These are phyloP conservation scores for Aquilaria agallochum DNA, from an alignment of 441 rosid genomes.

Conservation along the genomic window DNA sequence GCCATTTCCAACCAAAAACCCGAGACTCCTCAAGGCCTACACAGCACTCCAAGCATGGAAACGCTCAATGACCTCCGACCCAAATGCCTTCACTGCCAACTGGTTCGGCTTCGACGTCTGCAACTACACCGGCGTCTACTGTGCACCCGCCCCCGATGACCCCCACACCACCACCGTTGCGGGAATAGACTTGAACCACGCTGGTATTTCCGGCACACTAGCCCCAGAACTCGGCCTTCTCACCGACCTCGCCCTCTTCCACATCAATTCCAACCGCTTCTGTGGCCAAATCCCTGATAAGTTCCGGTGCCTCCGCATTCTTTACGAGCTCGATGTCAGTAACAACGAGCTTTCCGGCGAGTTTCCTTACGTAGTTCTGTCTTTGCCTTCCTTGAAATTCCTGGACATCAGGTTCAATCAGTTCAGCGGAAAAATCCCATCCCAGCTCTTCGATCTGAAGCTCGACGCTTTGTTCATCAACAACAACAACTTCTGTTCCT, in stretches of 20 bases:
- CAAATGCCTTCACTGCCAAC: conserved; percentile 49
- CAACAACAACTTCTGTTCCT: conserved; percentile 58
- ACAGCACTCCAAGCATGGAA: conserved; percentile 81
- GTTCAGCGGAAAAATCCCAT: conserved; percentile 55
- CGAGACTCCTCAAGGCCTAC: conserved; percentile 65
- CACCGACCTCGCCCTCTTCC: conserved; percentile 71
- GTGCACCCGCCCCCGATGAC: conserved; percentile 62
- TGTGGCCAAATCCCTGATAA: conserved; percentile 52
- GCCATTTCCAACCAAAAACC: conserved; percentile 27
- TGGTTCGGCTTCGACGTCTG: conserved; percentile 83
- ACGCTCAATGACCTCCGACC: conserved; percentile 58
- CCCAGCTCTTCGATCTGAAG: conserved; percentile 48
- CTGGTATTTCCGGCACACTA: conserved; percentile 61
- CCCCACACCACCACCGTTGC: conserved; percentile 46
- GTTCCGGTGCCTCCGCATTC: conserved; percentile 40
- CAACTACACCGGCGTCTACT: conserved; percentile 75
- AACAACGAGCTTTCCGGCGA: conserved; percentile 59
- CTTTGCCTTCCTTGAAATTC: conserved; percentile 60
- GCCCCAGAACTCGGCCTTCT: conserved; percentile 75
- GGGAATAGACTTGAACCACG: conserved; percentile 78
- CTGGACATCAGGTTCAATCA: conserved; percentile 70
- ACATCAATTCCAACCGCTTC: conserved; percentile 68
- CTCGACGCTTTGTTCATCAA: conserved; percentile 88
- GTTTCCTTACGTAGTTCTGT: conserved; percentile 63
- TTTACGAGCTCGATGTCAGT: conserved; percentile 73